phyloP scores from a whole-genome alignment of 345 rosid genomes.

The Moricandia arvensis region DNA sequence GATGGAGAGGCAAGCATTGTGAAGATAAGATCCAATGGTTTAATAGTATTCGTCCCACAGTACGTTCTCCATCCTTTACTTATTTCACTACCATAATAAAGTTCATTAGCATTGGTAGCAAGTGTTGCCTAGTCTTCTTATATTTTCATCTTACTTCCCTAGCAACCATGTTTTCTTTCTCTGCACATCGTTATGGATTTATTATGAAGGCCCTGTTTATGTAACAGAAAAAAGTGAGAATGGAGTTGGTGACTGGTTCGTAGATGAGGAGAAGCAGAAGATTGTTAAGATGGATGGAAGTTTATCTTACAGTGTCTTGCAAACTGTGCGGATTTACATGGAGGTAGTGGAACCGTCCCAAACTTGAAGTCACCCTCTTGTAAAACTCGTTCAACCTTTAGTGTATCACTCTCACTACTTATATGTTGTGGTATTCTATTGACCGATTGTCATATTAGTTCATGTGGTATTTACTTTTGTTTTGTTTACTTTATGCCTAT shows the following conservation, averaged over 20 bases:
- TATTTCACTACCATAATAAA: neutral
- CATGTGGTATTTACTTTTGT: neutral
- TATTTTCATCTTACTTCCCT: too few relatives aligned
- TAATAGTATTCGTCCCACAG: conserved; percentile 95
- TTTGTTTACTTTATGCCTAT: neutral
- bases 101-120: neutral
- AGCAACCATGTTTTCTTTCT: neutral
- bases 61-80: conserved; percentile 38
- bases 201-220: conserved; percentile 71
- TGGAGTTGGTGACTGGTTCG: conserved; percentile 82
- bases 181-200: neutral
- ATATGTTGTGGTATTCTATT: too few relatives aligned
- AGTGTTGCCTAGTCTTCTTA: neutral
- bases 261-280: conserved; percentile 93
- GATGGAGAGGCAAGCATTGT: conserved; percentile 93
- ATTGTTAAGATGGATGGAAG: conserved; percentile 84
- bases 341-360: conserved; percentile 95
- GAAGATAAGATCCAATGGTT: conserved; percentile 93
- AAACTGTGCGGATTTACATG: conserved; percentile 75
- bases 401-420: neutral
- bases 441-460: too few relatives aligned
- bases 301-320: conserved; percentile 63
- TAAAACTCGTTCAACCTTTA: conserved; percentile 29
- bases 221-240: conserved; percentile 63
- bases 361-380: conserved; percentile 74